Base-by-base conservation (phyloP, 805 yeast species). In the Priceomyces medius region DNA sequence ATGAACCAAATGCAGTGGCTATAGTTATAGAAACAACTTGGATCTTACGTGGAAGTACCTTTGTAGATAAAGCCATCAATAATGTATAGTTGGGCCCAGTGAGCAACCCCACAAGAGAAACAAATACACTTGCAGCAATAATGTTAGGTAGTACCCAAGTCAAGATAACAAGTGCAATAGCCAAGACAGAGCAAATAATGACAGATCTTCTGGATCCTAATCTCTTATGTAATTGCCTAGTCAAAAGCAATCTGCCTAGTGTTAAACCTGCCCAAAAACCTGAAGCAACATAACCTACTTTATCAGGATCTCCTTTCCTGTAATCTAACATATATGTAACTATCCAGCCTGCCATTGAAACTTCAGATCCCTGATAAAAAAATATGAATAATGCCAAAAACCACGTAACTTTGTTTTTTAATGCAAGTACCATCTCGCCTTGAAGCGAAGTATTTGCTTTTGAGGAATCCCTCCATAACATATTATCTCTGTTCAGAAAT, bases 181-280 rank as follows among this genome's bases (percentile, higher is more conserved):
- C 63, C 2, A 55, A 26, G 0, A 61, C 3, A 2, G 64, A 43
- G 42, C 68, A 47, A 12, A 75, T 34, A 10, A 67, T 47, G 31
- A 74, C 71, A 2, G 73, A 67, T 44, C 79, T 56, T 44, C 78
- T 62, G 5, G 70, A 68, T 3, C 81, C 81, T n/a, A 71, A 33
- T 9, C 46, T 38, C 35, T 59, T 60, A 40, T 70, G 69, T 10
- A 72, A 49, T 1, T 55, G 47, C 14, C 68, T 59, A 0, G 80
- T 76, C 7, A 84, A 59, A 3, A 67, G 47, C 33, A 84, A 59
- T 45, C 91, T 64, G 0, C 91, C 91, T 12, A 74, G 45, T 0
- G 89, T 80, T 16, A 84, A 57, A 0, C 91, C 91, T 18, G 75
- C 73, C 89, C 89, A 84, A 54, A 75, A 83, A 12, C 86, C 83